A percentile compares a stretch with the other conserved stretches of the same genome.
Evolutionary conservation across 345 rosid species (phyloP).

Genomic region (Eutrema japonicum): DNA sequence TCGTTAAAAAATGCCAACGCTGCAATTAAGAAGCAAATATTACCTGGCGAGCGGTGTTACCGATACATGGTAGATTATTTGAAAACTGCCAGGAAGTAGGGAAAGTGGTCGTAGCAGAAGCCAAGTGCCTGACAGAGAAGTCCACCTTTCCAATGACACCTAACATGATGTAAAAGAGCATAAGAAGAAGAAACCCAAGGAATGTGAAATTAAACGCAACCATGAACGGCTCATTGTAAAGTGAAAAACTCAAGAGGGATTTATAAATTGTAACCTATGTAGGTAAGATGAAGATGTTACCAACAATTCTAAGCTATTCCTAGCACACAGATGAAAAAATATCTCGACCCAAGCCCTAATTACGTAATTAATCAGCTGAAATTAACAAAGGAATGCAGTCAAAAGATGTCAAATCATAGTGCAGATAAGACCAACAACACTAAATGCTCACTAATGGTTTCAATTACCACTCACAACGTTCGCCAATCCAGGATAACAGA

Average conservation of each 20-base stretch:
- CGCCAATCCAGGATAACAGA: not conserved
- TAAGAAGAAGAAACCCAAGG: constrained; percentile 18
- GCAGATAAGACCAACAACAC: not conserved
- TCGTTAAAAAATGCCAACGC: not conserved
- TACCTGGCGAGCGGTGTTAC: constrained; percentile 70
- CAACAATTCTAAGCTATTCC: constrained; percentile 13
- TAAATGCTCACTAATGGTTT: constrained; percentile 5
- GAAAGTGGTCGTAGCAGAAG: constrained; percentile 74
- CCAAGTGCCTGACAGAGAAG: constrained; percentile 90
- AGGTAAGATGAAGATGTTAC: not conserved
- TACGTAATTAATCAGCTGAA: constrained; percentile 6
- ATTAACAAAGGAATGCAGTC: constrained; percentile 6
- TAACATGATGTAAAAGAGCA: constrained; percentile 38
- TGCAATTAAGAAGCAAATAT: constrained; percentile 11
- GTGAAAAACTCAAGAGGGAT: not conserved
- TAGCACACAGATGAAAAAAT: not conserved
- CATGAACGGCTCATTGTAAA: not conserved
- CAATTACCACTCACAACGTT: not conserved
- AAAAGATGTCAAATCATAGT: not conserved
- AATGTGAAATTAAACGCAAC: not conserved
- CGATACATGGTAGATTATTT: constrained; percentile 67
- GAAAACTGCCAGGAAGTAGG: constrained; percentile 73
- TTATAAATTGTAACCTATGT: not conserved
- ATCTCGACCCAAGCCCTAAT: not conserved
- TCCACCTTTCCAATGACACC: constrained; percentile 97